phyloP scores from a whole-genome alignment of 2,329 filamentous ascomycete genomes.

The Cryoendolithus antarcticus region DNA sequence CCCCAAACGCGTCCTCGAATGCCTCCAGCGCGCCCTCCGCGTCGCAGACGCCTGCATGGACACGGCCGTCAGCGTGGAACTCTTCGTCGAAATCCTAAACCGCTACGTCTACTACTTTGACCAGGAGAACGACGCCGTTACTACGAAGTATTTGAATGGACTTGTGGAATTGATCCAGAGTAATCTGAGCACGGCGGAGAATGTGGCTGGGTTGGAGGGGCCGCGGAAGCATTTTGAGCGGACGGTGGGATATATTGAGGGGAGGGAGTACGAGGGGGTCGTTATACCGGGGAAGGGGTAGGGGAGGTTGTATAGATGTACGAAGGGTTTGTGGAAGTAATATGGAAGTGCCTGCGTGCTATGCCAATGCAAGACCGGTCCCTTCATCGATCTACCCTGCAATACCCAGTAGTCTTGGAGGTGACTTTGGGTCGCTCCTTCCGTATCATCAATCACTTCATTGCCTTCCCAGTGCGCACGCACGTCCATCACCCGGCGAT shows the following conservation, averaged over 20 bases:
- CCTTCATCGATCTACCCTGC: too few relatives aligned
- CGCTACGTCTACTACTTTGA: conserved; percentile 99
- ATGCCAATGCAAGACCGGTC: too few relatives aligned
- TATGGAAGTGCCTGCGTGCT: too few relatives aligned
- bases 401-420: too few relatives aligned
- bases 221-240: conserved; percentile 90
- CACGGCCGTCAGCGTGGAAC: conserved; percentile 86
- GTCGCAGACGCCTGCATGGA: conserved; percentile 99
- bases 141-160: conserved; percentile 94
- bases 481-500: too few relatives aligned
- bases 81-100: conserved; percentile 97
- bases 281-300: conserved; percentile 49
- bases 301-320: not conserved
- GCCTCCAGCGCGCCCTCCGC: conserved; percentile 82
- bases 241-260: conserved; percentile 85
- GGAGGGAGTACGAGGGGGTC: conserved; percentile 85
- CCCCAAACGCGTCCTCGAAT: conserved; percentile 92
- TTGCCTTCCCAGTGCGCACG: too few relatives aligned
- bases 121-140: conserved; percentile 96
- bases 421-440: too few relatives aligned
- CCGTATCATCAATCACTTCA: too few relatives aligned
- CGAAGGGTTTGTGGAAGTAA: too few relatives aligned
- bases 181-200: conserved; percentile 67
- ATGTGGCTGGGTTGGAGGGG: conserved; percentile 71
- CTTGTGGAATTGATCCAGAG: conserved; percentile 97